Conservation (phyloP, 2,329 filamentous ascomycete genomes). For the Sordariomycetes sp. region DNA sequence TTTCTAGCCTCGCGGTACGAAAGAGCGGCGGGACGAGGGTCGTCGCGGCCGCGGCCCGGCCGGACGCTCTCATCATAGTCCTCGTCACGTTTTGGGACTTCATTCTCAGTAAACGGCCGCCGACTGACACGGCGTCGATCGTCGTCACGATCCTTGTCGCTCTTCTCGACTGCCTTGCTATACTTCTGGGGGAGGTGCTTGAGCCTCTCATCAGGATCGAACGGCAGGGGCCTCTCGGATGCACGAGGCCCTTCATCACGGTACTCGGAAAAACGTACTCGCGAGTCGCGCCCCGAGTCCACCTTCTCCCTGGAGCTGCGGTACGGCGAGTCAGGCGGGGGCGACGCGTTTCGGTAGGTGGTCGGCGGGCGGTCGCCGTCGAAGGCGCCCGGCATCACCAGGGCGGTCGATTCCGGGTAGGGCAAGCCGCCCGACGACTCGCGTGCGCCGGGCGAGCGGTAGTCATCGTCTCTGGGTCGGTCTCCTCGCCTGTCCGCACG, state of each 20-base stretch:
- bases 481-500: not conserved
- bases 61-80: slow-evolving; percentile 8
- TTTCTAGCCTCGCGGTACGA: not conserved
- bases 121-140: slow-evolving; percentile 15
- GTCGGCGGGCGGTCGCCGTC: slow-evolving; percentile 23
- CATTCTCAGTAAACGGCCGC: slow-evolving; percentile 13
- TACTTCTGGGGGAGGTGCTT: slow-evolving; percentile 39
- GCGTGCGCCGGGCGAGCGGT: slow-evolving; percentile 7
- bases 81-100: slow-evolving; percentile 17
- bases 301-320: slow-evolving; percentile 23
- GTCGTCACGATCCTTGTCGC: slow-evolving; percentile 13
- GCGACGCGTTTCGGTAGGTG: slow-evolving; percentile 22
- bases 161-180: slow-evolving; percentile 21
- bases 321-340: slow-evolving; percentile 21
- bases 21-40: slow-evolving; percentile 6
- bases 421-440: slow-evolving; percentile 15
- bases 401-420: slow-evolving; percentile 15
- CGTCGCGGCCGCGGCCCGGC: slow-evolving; percentile 6
- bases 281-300: slow-evolving; percentile 15
- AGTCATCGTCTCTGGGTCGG: not conserved
- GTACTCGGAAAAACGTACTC: slow-evolving; percentile 10
- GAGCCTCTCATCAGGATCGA: slow-evolving; percentile 23
- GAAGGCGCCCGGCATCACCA: slow-evolving; percentile 23
- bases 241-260: slow-evolving; percentile 2
- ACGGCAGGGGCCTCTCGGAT: slow-evolving; percentile 11